Percentiles rank a stretch among this genome's conserved stretches.
Conservation (phyloP, 2,329 filamentous ascomycete species). For the Cladophialophora carrionii region DNA sequence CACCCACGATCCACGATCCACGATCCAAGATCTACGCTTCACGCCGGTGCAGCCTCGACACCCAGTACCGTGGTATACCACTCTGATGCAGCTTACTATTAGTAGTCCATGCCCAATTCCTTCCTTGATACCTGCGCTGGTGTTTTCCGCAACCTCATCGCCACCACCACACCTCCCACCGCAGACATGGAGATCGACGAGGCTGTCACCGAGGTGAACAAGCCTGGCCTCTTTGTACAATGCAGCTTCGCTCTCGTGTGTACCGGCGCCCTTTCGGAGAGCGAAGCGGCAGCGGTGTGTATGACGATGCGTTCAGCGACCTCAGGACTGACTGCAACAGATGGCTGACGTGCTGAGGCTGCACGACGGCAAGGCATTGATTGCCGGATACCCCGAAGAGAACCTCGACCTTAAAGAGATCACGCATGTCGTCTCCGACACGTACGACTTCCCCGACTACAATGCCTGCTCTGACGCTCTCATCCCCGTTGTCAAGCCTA, state of each 20-base stretch:
- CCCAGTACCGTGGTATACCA: background rate
- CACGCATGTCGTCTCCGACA: slow-evolving; percentile 72
- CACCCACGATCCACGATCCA: background rate
- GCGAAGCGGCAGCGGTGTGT: slow-evolving; percentile 49
- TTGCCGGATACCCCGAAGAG: slow-evolving; percentile 46
- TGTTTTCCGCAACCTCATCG: slow-evolving; percentile 28
- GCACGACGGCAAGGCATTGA: slow-evolving; percentile 54
- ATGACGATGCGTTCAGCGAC: slow-evolving; percentile 6
- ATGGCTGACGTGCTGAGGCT: slow-evolving; percentile 52
- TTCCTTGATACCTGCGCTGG: slow-evolving; percentile 23
- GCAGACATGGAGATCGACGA: slow-evolving; percentile 25
- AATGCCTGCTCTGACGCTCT: slow-evolving; percentile 72
- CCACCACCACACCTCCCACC: slow-evolving; percentile 2
- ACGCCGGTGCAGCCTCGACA: background rate
- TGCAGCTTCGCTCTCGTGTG: slow-evolving; percentile 53
- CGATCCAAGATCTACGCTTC: no score
- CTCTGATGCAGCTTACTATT: slow-evolving; percentile 5
- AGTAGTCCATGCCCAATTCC: slow-evolving; percentile 22
- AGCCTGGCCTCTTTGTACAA: slow-evolving; percentile 47
- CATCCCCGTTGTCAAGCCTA: slow-evolving; percentile 79
- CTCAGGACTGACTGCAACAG: slow-evolving; percentile 41
- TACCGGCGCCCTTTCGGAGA: slow-evolving; percentile 47
- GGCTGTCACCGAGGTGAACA: slow-evolving; percentile 6
- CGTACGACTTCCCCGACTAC: slow-evolving; percentile 91
- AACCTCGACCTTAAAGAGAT: slow-evolving; percentile 41